Percentiles rank a stretch among this genome's conserved stretches.
Evolutionary conservation across 306 rosid species (phyloP).

Genomic region (Fagus crenata): DNA sequence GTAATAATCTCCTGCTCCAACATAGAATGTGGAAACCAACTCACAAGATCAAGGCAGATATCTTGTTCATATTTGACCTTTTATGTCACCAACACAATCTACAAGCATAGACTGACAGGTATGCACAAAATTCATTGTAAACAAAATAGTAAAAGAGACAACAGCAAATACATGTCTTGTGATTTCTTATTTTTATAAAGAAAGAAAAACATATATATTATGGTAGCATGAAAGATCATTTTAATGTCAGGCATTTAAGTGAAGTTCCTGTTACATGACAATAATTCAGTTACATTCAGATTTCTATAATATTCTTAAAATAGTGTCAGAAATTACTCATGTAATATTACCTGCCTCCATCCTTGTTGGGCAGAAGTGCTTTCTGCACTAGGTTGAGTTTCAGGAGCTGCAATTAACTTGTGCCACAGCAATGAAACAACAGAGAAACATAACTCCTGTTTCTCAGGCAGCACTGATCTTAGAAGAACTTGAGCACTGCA

Average conservation of each 20-base stretch:
- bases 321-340: background rate
- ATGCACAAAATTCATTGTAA: background rate
- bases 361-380: conserved; percentile 99
- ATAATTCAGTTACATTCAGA: background rate
- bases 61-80: background rate
- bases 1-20: background rate
- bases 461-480: conserved; percentile 77
- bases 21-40: background rate
- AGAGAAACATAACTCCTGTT: conserved; percentile 87
- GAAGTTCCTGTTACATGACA: background rate
- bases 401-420: conserved; percentile 91
- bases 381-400: conserved; percentile 84
- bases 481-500: conserved; percentile 78
- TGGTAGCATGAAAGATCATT: background rate
- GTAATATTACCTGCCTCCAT: conserved; percentile 75
- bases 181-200: background rate
- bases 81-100: background rate
- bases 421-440: conserved; percentile 96
- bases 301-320: background rate
- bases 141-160: background rate
- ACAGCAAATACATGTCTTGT: background rate
- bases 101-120: background rate
- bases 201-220: background rate
- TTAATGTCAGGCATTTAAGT: background rate
- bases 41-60: background rate